Conservation (phyloP, 2,329 filamentous ascomycete species). For the Teratosphaeria epicoccoides region DNA sequence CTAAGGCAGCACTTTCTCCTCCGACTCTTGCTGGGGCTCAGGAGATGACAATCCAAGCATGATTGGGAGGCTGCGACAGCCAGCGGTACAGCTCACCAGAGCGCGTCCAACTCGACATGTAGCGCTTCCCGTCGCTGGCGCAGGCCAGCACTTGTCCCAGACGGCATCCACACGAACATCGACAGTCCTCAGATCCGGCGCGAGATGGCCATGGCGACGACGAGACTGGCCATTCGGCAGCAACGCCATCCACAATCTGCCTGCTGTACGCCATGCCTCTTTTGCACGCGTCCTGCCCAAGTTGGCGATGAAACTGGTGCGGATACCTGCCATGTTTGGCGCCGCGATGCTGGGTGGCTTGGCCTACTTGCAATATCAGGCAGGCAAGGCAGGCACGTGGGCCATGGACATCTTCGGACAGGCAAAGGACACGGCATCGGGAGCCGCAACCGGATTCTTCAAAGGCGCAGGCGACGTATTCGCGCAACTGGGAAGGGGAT, state of each 20-base stretch:
- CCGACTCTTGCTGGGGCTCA: neutral
- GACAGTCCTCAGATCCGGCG: slow-evolving; percentile 5
- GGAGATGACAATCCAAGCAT: neutral
- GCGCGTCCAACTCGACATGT: slow-evolving; percentile 14
- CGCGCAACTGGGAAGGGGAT: slow-evolving; percentile 68
- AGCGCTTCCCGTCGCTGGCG: slow-evolving; percentile 12
- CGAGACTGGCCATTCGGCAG: slow-evolving; percentile 65
- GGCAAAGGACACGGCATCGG: slow-evolving; percentile 59
- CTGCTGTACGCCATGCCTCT: slow-evolving; percentile 52
- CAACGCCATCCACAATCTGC: slow-evolving; percentile 74
- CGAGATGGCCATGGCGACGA: slow-evolving; percentile 25
- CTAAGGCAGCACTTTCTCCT: neutral
- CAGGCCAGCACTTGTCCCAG: slow-evolving; percentile 16
- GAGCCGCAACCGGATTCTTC: slow-evolving; percentile 58
- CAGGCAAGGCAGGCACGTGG: slow-evolving; percentile 68
- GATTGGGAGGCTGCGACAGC: neutral
- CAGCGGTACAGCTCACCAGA: neutral
- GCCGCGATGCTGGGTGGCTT: slow-evolving; percentile 76
- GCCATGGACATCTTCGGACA: slow-evolving; percentile 64
- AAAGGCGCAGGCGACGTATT: slow-evolving; percentile 64
- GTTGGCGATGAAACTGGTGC: slow-evolving; percentile 77
- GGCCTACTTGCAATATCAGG: slow-evolving; percentile 94
- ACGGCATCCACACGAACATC: slow-evolving; percentile 14
- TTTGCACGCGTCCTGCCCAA: slow-evolving; percentile 66
- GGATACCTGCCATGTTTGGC: slow-evolving; percentile 84